phyloP scores from a whole-genome alignment of 2,329 filamentous ascomycete genomes.

The Periconia sp. region DNA sequence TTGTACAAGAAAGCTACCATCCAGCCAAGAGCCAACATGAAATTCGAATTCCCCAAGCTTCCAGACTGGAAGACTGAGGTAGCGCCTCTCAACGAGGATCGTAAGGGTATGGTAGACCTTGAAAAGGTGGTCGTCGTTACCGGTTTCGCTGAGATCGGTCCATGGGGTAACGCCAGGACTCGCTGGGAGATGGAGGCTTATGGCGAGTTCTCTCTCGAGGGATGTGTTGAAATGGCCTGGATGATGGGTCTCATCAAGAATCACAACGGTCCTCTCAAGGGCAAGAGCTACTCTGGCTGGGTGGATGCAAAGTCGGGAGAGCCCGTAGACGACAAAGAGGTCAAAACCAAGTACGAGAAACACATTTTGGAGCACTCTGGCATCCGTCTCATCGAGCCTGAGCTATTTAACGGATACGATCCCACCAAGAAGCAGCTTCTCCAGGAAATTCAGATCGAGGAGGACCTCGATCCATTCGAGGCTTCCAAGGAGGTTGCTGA shows the following conservation, averaged over 20 bases:
- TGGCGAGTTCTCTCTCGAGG: constrained; percentile 95
- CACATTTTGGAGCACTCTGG: constrained; percentile 94
- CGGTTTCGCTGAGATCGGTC: constrained; percentile 93
- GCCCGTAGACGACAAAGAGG: constrained; percentile 95
- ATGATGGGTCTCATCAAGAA: constrained; percentile 99
- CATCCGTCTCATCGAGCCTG: constrained; percentile 96
- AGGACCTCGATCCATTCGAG: constrained; percentile 97
- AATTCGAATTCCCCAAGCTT: constrained; percentile 90
- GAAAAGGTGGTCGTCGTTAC: constrained; percentile 98
- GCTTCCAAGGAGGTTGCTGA: constrained; percentile 95
- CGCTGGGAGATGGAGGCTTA: constrained; percentile 99
- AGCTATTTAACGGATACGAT: constrained; percentile 95
- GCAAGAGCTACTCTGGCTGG: constrained; percentile 95
- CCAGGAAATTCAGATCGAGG: constrained; percentile 96
- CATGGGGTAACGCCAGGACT: constrained; percentile 98
- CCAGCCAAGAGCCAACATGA: constrained; percentile 95
- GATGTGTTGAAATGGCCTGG: constrained; percentile 99
- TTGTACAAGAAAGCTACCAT: constrained; percentile 95
- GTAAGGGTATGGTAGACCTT: constrained; percentile 98
- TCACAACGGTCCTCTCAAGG: constrained; percentile 94
- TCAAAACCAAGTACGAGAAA: constrained; percentile 98
- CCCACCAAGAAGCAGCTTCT: constrained; percentile 98
- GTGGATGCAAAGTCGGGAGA: constrained; percentile 93
- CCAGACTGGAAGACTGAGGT: constrained; percentile 93
- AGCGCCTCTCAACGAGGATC: constrained; percentile 82